Conservation (phyloP, 179 eudicot species). For the Spergularia azorica region DNA sequence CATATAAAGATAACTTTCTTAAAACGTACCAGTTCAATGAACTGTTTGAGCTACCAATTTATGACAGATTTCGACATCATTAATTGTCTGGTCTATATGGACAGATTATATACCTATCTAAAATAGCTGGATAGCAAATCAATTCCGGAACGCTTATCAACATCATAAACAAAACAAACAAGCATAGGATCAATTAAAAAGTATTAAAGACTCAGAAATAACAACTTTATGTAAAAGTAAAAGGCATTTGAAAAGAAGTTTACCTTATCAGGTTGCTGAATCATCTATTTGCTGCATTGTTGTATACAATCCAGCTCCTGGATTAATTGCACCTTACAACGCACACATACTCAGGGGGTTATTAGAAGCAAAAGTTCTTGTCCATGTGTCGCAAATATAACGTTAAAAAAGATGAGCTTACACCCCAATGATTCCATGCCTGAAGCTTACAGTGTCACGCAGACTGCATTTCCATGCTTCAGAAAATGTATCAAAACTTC, state of each 20-base stretch:
- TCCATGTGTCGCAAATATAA: conserved; percentile 5
- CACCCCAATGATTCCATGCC: neutral
- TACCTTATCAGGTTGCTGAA: conserved; percentile 19
- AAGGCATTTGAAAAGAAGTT: neutral
- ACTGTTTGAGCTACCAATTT: neutral
- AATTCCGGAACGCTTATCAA: no score
- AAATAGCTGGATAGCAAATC: no score
- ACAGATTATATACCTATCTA: no score
- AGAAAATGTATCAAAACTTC: neutral
- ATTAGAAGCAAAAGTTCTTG: neutral
- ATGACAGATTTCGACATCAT: neutral
- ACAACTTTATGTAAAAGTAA: neutral
- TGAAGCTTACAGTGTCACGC: neutral
- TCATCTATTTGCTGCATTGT: conserved; percentile 1
- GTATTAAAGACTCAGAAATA: neutral
- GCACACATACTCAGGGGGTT: neutral
- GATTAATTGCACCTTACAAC: conserved; percentile 3
- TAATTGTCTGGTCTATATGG: neutral
- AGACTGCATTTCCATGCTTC: neutral
- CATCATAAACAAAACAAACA: neutral
- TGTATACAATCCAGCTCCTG: conserved; percentile 7
- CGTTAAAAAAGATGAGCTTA: conserved; percentile 1
- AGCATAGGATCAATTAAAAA: neutral
- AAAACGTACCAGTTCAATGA: neutral
- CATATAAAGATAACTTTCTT: conserved; percentile 10